phyloP scores from a whole-genome alignment of 31 red algal genomes.

The Bonnemaisonia californica region DNA sequence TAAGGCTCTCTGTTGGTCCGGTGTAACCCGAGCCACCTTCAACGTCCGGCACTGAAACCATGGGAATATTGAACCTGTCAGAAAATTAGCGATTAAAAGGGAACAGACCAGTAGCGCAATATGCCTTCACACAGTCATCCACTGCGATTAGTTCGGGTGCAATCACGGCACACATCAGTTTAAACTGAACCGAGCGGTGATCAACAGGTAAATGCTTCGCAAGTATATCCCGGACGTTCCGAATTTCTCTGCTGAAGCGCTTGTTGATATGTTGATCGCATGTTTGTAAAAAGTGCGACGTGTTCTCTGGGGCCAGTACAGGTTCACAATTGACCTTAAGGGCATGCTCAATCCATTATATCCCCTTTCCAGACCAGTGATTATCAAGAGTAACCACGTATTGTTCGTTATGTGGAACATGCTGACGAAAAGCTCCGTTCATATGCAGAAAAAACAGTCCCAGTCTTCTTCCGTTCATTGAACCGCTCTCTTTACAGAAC shows the following conservation, averaged over 20 bases:
- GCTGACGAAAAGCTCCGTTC: not conserved
- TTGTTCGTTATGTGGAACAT: not conserved
- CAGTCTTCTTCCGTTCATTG: not conserved
- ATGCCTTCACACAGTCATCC: not conserved
- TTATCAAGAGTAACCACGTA: not conserved
- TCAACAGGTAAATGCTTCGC: constrained; percentile 22
- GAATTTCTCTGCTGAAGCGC: not conserved
- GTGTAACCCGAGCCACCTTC: no score
- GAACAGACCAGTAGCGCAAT: constrained; percentile 8
- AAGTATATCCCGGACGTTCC: constrained; percentile 32
- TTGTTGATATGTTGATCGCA: constrained; percentile 36
- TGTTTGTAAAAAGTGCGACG: constrained; percentile 33
- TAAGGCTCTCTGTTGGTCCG: no score
- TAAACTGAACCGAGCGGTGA: constrained; percentile 21
- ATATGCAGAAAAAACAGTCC: not conserved
- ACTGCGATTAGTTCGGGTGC: constrained; percentile 9
- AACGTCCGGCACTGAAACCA: no score
- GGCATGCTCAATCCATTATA: constrained; percentile 20
- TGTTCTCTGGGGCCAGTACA: constrained; percentile 12
- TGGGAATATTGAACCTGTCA: no score
- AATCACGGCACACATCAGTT: constrained; percentile 26
- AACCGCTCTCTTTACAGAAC: not conserved
- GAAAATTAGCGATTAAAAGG: no score
- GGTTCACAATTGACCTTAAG: not conserved
- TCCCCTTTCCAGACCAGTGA: no score